Evolutionary conservation across 768 basidiomycete species (phyloP), one percentile per base, ranked within the genome.

Genomic region (Leccinum rimulosum): DNA sequence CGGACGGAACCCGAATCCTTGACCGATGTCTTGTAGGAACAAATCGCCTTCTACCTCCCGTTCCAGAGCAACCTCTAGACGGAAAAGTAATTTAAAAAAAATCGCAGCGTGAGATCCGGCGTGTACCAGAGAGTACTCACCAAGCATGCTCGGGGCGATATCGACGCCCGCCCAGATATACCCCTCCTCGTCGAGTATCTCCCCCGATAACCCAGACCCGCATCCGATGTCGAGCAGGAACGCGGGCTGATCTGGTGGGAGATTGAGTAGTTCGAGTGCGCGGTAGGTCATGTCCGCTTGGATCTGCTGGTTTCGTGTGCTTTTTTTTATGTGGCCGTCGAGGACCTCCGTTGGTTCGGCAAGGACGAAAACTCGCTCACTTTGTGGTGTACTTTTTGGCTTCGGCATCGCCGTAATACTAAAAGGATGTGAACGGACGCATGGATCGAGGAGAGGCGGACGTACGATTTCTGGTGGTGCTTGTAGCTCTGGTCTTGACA

Each of bases 271-370:
- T 72, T 98, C 97, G 35, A 99, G 77, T 2, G 95, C 95, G 64
- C 97, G 84, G 66, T 95, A 91, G 15, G 97, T 97, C 97, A 99
- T 98, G 62, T 95, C 88, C 10, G 94, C 89, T 70, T 99, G 97
- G 61, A 99, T 95, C 71, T 89, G 88, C 73, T 98, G 95, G 68
- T 96, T 93, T 55, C 97, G 94, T 31, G 95, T 87, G 76, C 95
- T 97, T 60, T 51, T 51, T 22, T 15, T 97, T 60, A 47, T 36
- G 56, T 51, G 50, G 64, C 65, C 58, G 61, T 70, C 49, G n/a
- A 50, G 19, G 22, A 27, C 12, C 5, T 51, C 27, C 40, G 7
- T 33, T 15, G 9, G 0, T 8, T 43, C 53, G n/a, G 56, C 19
- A 50, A 56, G 8, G 51, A 55, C 40, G 50, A 31, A n/a, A 3